Conservation (phyloP, 179 eudicot genomes). For the Beta macrorhiza region DNA sequence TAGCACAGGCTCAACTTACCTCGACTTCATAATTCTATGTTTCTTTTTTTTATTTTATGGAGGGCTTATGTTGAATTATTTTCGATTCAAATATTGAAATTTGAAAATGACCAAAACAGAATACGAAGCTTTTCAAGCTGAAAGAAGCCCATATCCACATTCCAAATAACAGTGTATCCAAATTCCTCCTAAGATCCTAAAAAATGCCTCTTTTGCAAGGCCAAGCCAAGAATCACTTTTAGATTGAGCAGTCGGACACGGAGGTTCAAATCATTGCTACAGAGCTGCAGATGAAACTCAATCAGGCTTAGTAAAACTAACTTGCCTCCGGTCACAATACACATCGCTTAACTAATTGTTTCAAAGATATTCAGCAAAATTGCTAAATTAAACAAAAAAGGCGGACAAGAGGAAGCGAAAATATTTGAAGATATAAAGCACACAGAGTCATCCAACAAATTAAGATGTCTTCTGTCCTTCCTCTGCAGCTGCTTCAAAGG, state of each 20-base stretch:
- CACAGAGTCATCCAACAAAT: conserved; percentile 26
- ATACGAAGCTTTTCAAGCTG: too few relatives aligned
- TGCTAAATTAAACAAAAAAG: conserved; percentile 32
- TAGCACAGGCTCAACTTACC: too few relatives aligned
- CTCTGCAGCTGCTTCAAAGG: conserved; percentile 93
- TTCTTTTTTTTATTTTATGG: too few relatives aligned
- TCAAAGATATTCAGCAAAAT: conserved; percentile 32
- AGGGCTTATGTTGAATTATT: too few relatives aligned
- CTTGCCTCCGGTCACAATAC: conserved; percentile 31
- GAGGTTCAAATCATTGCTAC: conserved; percentile 12
- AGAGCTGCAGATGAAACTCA: conserved; percentile 25
- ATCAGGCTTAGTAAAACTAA: conserved; percentile 31
- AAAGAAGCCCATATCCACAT: background rate
- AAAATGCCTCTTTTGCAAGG: background rate
- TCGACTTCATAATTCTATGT: too few relatives aligned
- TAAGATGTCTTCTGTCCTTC: conserved; percentile 52
- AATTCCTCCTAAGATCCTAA: background rate
- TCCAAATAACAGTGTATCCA: background rate
- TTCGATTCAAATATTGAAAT: too few relatives aligned
- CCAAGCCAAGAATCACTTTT: background rate
- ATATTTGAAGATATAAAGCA: conserved; percentile 26
- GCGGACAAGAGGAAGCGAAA: conserved; percentile 25
- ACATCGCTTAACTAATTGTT: conserved; percentile 32
- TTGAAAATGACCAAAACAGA: too few relatives aligned
- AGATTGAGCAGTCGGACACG: background rate